These are phyloP conservation scores for Quercus variabilis DNA, from an alignment of 306 rosid species.

Conservation along the genomic window DNA sequence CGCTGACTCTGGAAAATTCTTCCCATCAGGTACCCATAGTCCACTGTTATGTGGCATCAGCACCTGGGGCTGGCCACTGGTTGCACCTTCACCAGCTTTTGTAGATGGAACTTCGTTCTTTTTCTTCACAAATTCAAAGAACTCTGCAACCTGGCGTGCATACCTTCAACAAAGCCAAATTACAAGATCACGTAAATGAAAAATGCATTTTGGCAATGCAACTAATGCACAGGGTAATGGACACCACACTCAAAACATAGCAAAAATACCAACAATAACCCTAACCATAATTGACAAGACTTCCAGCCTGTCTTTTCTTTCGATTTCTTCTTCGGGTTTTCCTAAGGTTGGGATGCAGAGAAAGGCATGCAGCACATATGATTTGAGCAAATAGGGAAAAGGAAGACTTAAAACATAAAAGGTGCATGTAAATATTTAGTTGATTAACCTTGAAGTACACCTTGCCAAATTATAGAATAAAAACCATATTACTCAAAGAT, in stretches of 20 bases:
- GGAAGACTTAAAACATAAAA: neutral
- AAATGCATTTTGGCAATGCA: neutral
- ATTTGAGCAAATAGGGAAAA: neutral
- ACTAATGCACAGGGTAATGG: neutral
- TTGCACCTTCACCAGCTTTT: slow-evolving; percentile 42
- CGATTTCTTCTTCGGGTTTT: neutral
- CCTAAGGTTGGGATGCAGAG: too few relatives aligned
- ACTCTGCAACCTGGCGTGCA: slow-evolving; percentile 92
- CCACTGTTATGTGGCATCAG: slow-evolving; percentile 56
- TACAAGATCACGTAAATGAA: neutral
- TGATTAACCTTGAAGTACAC: neutral
- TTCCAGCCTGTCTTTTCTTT: neutral
- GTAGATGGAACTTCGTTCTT: slow-evolving; percentile 46
- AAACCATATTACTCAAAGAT: neutral
- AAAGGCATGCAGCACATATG: too few relatives aligned
- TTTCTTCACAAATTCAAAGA: slow-evolving; percentile 90
- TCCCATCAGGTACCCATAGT: slow-evolving; percentile 71
- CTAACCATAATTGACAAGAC: neutral
- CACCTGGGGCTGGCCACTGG: slow-evolving; percentile 44
- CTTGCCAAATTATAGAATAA: neutral
- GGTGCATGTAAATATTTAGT: neutral
- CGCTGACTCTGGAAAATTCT: slow-evolving; percentile 57
- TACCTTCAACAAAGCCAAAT: slow-evolving; percentile 55
- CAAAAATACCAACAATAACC: neutral
- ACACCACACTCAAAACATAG: neutral